Evolutionary conservation across 2,329 filamentous ascomycete species (phyloP), one percentile per base, ranked within the genome.

Genomic region (Bipolaris cookei): DNA sequence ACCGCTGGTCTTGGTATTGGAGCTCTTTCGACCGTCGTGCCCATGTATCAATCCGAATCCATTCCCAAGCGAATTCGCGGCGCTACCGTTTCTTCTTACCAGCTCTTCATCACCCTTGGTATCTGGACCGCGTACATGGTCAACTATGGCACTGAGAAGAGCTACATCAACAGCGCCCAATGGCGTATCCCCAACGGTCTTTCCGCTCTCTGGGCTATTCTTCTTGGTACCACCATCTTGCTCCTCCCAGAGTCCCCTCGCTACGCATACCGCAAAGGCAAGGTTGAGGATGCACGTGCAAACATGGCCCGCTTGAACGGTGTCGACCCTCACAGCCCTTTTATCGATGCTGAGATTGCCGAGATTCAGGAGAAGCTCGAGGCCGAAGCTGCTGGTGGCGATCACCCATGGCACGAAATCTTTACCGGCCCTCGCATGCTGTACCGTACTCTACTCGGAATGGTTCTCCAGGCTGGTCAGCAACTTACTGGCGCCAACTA

Each of bases 71-170:
- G 85, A 50, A 84, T 90, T 54, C 85, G 88, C 67, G 86, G 86
- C 66, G 80, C 86, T 7, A 80, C 89, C 32, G 82, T 90, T 51
- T 69, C 83, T 2, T 84, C 81, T 28, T 90, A 90, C 72, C 88
- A 90, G 77, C 80, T 90, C 6, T 84, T 89, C 70, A 87, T 90
- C 69, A 90, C 88, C 0, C 77, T 89, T 30, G 88, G 88, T 60
- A 89, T 90, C 70, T 87, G 79, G 64, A 74, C 81, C 16, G 81
- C 77, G 0, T 78, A 77, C 61, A 75, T 77, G 71, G 79, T 82
- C 71, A 88, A 89, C 73, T 89, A 79, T 67, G 86, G 86, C 14
- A 90, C 87, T 11, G 77, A 84, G 56, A 77, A 76, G 11, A 79
- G 78, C 56, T 52, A 62, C 6, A 76, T 72, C 62, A 82, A 83